Conservation (phyloP, 2,329 filamentous ascomycete species). For the Corynespora cassiicola region DNA sequence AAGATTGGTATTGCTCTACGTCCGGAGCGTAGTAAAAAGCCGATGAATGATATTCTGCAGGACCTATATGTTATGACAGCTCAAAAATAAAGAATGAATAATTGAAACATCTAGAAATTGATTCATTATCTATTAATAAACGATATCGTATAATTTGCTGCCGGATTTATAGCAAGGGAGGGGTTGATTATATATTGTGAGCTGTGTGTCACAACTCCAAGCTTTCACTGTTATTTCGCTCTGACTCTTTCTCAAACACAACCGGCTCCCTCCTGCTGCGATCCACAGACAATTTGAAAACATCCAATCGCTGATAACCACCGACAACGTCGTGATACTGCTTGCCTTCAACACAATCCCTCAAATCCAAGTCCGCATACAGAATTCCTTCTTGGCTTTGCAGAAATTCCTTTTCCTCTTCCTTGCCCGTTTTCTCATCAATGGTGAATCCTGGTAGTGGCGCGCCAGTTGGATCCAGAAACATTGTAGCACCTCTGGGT, state of each 20-base stretch:
- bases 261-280: slow-evolving; percentile 47
- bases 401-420: slow-evolving; percentile 43
- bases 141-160: too few relatives aligned
- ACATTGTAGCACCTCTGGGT: slow-evolving; percentile 56
- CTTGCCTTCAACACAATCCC: slow-evolving; percentile 61
- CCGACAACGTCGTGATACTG: slow-evolving; percentile 65
- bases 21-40: too few relatives aligned
- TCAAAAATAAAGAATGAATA: too few relatives aligned
- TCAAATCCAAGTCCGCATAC: slow-evolving; percentile 60
- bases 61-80: too few relatives aligned
- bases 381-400: slow-evolving; percentile 57
- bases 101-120: too few relatives aligned
- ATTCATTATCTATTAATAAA: too few relatives aligned
- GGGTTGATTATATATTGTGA: too few relatives aligned
- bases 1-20: too few relatives aligned
- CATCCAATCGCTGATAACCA: slow-evolving; percentile 62
- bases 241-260: too few relatives aligned
- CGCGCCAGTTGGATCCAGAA: slow-evolving; percentile 59
- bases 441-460: slow-evolving; percentile 47
- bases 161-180: too few relatives aligned
- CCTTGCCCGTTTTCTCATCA: slow-evolving; percentile 21
- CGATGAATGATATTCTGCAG: too few relatives aligned
- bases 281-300: slow-evolving; percentile 60
- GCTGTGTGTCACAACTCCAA: too few relatives aligned
- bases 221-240: slow-evolving; percentile 7